phyloP scores from a whole-genome alignment of 2,329 filamentous ascomycete genomes.

The Drechslera avenae region DNA sequence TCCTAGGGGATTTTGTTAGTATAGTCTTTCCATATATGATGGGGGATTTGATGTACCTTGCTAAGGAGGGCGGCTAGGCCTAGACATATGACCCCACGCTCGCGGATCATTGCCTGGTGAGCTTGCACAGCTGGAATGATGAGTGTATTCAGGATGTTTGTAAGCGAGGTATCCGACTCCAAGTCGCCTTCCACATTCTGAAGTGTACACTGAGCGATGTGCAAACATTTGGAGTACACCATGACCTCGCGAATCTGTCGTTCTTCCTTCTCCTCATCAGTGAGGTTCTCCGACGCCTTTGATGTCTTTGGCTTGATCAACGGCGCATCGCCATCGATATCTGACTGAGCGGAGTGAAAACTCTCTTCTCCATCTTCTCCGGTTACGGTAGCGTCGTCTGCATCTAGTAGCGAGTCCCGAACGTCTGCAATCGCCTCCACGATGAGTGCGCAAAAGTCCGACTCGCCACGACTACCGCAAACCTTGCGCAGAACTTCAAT shows the following conservation, averaged over 20 bases:
- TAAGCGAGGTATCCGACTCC: slow-evolving; percentile 87
- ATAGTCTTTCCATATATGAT: not conserved
- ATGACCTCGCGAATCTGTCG: slow-evolving; percentile 90
- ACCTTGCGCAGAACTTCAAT: slow-evolving; percentile 82
- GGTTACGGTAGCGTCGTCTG: slow-evolving; percentile 65
- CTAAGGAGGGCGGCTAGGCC: slow-evolving; percentile 91
- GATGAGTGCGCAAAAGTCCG: slow-evolving; percentile 82
- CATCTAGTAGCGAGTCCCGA: slow-evolving; percentile 82
- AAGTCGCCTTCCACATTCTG: slow-evolving; percentile 88
- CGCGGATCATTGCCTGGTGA: slow-evolving; percentile 89
- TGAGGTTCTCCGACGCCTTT: slow-evolving; percentile 48
- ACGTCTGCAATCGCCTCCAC: slow-evolving; percentile 95
- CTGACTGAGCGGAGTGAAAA: slow-evolving; percentile 91
- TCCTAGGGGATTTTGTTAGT: slow-evolving; percentile 55
- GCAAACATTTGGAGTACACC: slow-evolving; percentile 97
- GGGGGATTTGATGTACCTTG: slow-evolving; percentile 58
- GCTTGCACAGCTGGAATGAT: slow-evolving; percentile 94
- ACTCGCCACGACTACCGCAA: slow-evolving; percentile 78
- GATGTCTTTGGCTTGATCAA: slow-evolving; percentile 49
- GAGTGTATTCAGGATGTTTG: slow-evolving; percentile 96
- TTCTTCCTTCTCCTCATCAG: slow-evolving; percentile 60
- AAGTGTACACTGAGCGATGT: slow-evolving; percentile 97
- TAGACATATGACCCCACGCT: slow-evolving; percentile 85
- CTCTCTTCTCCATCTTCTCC: slow-evolving; percentile 65
- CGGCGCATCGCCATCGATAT: slow-evolving; percentile 68